A percentile compares a stretch with the other conserved stretches of the same genome.
These are phyloP conservation scores for Rhinocladiella similis DNA, from an alignment of 2,329 filamentous ascomycete genomes.

Conservation along the genomic window DNA sequence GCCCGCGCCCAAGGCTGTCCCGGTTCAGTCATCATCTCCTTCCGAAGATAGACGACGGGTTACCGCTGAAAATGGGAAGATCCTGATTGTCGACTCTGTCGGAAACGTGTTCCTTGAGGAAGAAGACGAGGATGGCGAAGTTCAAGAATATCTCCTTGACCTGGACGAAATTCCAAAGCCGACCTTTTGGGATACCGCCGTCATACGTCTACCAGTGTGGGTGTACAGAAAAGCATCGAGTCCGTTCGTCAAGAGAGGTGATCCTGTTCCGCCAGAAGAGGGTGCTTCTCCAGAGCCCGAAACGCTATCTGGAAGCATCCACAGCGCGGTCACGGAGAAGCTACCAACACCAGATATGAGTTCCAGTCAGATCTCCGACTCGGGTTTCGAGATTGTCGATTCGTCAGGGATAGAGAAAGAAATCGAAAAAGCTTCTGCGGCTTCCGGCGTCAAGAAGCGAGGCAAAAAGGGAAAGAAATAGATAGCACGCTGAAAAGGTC, in stretches of 20 bases:
- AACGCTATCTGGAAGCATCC: neutral
- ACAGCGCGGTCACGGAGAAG: conserved; percentile 14
- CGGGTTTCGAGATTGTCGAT: conserved; percentile 31
- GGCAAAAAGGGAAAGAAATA: conserved; percentile 29
- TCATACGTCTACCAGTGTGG: conserved; percentile 77
- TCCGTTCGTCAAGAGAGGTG: conserved; percentile 48
- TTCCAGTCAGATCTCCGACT: conserved; percentile 27
- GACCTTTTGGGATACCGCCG: conserved; percentile 76
- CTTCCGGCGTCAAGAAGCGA: conserved; percentile 24
- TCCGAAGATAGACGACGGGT: conserved; percentile 82
- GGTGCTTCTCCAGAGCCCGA: conserved; percentile 1
- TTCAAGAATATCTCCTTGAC: conserved; percentile 82
- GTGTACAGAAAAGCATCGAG: conserved; percentile 61
- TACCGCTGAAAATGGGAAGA: conserved; percentile 91
- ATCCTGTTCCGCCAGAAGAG: conserved; percentile 13
- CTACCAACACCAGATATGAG: conserved; percentile 16
- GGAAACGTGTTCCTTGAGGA: conserved; percentile 97
- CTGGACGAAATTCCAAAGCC: conserved; percentile 79
- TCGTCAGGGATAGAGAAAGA: conserved; percentile 27
- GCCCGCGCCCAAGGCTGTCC: conserved; percentile 43
- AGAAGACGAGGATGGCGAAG: conserved; percentile 80
- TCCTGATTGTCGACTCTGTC: conserved; percentile 85
- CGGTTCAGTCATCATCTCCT: conserved; percentile 55
- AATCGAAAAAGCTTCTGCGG: conserved; percentile 13
- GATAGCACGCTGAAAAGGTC: neutral